These are phyloP conservation scores for Acidiella bohemica DNA, from an alignment of 495 filamentous ascomycete species.

Conservation along the genomic window DNA sequence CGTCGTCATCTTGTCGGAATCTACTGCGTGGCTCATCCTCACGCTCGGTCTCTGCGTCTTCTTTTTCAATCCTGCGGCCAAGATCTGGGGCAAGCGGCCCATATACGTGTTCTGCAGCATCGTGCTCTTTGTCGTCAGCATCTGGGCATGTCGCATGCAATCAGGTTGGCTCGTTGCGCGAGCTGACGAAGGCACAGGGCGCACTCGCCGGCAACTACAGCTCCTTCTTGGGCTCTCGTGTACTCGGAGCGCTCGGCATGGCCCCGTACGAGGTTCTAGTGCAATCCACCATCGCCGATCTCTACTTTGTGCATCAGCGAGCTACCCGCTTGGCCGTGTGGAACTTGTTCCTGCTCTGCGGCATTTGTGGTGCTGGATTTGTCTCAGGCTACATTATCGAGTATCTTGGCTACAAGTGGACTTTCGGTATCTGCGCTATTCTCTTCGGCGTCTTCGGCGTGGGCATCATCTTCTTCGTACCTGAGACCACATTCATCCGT, in stretches of 20 bases:
- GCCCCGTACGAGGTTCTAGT: constrained; percentile 47
- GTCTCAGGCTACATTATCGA: constrained; percentile 30
- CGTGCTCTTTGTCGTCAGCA: constrained; percentile 43
- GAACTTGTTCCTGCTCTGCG: constrained; percentile 45
- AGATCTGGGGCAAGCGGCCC: constrained; percentile 50
- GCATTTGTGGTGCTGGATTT: constrained; percentile 26
- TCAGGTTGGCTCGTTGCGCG: too few species aligned
- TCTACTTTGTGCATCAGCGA: constrained; percentile 38
- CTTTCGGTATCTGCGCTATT: constrained; percentile 34
- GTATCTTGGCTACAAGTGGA: constrained; percentile 34
- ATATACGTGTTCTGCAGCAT: constrained; percentile 45
- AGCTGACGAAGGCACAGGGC: too few species aligned
- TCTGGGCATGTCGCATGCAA: too few species aligned
- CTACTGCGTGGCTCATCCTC: constrained; percentile 37
- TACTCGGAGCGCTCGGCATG: constrained; percentile 41
- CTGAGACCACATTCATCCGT: constrained; percentile 40
- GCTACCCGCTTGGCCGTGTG: constrained; percentile 51
- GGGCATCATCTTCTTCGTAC: constrained; percentile 37
- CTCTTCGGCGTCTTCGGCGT: constrained; percentile 37
- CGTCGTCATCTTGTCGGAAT: constrained; percentile 29
- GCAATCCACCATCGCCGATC: constrained; percentile 32
- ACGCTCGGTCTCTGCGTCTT: constrained; percentile 43
- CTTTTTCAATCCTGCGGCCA: constrained; percentile 48
- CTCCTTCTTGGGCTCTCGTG: constrained; percentile 43
- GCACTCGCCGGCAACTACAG: constrained; percentile 40